Percentiles rank a stretch among this genome's conserved stretches.
Evolutionary conservation across 2,329 filamentous ascomycete species (phyloP).

Genomic region (Hypoxylon sp.): DNA sequence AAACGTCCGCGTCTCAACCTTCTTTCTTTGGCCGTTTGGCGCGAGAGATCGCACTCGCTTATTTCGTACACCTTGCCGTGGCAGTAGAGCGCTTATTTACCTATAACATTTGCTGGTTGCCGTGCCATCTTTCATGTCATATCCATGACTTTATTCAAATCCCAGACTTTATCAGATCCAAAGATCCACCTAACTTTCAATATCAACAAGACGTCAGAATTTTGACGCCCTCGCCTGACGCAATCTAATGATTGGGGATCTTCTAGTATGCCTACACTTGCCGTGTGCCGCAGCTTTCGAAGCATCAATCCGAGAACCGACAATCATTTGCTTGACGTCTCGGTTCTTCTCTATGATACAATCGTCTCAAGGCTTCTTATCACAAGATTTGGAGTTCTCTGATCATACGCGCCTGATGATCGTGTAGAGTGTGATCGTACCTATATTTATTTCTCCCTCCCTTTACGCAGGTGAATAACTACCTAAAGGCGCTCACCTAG

Average conservation of each 20-base stretch:
- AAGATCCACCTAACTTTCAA: constrained; percentile 26
- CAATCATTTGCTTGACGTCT: background rate
- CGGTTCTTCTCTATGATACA: background rate
- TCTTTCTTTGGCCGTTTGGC: constrained; percentile 23
- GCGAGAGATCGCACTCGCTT: constrained; percentile 25
- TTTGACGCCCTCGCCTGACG: constrained; percentile 10
- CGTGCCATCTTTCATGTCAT: constrained; percentile 27
- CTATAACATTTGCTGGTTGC: constrained; percentile 27
- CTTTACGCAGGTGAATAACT: no score
- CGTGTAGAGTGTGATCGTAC: background rate
- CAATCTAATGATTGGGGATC: constrained; percentile 1
- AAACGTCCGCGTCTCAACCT: constrained; percentile 36
- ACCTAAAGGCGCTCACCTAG: background rate
- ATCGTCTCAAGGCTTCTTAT: background rate
- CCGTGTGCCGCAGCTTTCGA: constrained; percentile 1
- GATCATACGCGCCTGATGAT: background rate
- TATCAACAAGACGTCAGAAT: constrained; percentile 27
- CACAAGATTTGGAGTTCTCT: background rate
- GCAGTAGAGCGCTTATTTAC: constrained; percentile 34
- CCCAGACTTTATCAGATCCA: constrained; percentile 23
- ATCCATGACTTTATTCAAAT: constrained; percentile 20
- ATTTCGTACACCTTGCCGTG: constrained; percentile 14
- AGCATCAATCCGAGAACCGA: constrained; percentile 3
- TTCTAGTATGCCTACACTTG: background rate
- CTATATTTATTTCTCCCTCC: no score